Evolutionary conservation across 2,329 filamentous ascomycete genomes (phyloP).

Genomic region (Lecanosticta acicola): DNA sequence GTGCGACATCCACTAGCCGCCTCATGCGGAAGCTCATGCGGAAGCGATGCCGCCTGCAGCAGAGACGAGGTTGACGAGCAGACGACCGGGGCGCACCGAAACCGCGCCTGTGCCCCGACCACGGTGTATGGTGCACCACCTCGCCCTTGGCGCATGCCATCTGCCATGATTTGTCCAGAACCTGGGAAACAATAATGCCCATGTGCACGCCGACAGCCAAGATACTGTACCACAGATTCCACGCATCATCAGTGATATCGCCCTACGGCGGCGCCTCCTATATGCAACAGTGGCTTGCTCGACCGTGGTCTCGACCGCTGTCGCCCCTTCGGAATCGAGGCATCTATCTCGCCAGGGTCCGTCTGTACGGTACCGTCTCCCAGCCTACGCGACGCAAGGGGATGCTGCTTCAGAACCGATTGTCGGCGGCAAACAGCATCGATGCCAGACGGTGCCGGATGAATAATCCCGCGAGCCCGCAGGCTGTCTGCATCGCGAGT

Average conservation of each 20-base stretch:
- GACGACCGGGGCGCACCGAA: too few species aligned
- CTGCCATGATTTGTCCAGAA: not conserved
- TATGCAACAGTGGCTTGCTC: constrained; percentile 1
- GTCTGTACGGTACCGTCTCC: too few species aligned
- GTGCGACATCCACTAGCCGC: constrained; percentile 3
- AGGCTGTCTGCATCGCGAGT: constrained; percentile 66
- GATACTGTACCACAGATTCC: too few species aligned
- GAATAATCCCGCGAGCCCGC: constrained; percentile 78
- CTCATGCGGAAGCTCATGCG: constrained; percentile 1
- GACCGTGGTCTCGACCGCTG: constrained; percentile 1
- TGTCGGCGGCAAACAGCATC: constrained; percentile 86
- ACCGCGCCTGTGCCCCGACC: too few species aligned
- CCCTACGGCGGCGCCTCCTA: not conserved
- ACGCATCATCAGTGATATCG: too few species aligned
- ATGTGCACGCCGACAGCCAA: too few species aligned
- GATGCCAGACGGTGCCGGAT: constrained; percentile 79
- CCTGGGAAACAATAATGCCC: too few species aligned
- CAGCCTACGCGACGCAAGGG: constrained; percentile 20
- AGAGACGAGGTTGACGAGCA: constrained; percentile 8
- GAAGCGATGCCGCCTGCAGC: constrained; percentile 7
- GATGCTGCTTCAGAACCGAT: constrained; percentile 40
- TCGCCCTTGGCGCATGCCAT: constrained; percentile 3
- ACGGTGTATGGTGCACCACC: too few species aligned
- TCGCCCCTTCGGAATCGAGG: not conserved
- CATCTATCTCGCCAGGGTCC: constrained; percentile 9